Conservation (phyloP, 495 filamentous ascomycete species). For the Daldinia bambusicola region DNA sequence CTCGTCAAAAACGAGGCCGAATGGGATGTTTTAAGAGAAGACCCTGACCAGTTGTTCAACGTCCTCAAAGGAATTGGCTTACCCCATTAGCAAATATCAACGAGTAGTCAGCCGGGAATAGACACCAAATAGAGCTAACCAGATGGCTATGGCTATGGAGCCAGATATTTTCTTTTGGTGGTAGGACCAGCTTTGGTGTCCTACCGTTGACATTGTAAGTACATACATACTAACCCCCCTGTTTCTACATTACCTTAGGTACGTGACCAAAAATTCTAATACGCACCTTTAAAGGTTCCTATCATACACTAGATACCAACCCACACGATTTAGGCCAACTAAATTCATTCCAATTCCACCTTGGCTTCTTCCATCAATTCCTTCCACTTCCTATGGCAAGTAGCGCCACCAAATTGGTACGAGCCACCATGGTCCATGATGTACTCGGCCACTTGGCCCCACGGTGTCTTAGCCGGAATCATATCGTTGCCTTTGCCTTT, state of each 20-base stretch:
- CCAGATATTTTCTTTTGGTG: conserved; percentile 13
- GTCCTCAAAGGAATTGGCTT: conserved; percentile 71
- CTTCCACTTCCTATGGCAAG: conserved; percentile 87
- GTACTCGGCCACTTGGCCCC: conserved; percentile 82
- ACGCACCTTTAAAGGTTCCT: conserved; percentile 27
- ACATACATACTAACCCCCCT: conserved; percentile 41
- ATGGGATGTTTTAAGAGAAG: conserved; percentile 69
- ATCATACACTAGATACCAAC: conserved; percentile 36
- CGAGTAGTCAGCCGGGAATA: not conserved
- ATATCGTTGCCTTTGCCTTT: conserved; percentile 40
- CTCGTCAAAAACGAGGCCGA: conserved; percentile 79
- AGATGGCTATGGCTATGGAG: not conserved
- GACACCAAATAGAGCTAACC: not conserved
- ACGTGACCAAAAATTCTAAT: conserved; percentile 20
- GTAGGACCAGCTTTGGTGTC: conserved; percentile 7
- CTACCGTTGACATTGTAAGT: conserved; percentile 41
- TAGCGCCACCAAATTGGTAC: conserved; percentile 87
- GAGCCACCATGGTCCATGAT: conserved; percentile 77
- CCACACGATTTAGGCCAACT: conserved; percentile 10
- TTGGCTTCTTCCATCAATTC: conserved; percentile 51
- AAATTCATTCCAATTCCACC: conserved; percentile 19
- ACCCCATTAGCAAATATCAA: conserved; percentile 44
- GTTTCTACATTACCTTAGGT: conserved; percentile 11
- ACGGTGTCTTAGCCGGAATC: conserved; percentile 68
- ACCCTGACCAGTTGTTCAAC: conserved; percentile 61